phyloP scores from a whole-genome alignment of 805 yeast species.

The Metschnikowia arizonensis region DNA sequence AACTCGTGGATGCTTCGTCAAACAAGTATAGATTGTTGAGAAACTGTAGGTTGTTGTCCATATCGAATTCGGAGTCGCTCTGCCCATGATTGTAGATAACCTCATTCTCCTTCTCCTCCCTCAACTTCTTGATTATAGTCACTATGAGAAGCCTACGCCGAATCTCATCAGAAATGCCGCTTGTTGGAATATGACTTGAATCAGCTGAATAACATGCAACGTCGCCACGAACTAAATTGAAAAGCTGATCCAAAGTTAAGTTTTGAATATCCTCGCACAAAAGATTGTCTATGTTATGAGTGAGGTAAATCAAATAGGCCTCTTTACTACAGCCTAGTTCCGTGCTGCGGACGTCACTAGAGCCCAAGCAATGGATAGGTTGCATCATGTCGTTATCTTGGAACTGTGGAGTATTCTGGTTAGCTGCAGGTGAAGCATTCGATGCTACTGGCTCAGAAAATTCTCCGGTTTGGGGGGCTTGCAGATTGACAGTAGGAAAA shows the following conservation, averaged over 20 bases:
- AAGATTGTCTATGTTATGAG: slow-evolving; percentile 1
- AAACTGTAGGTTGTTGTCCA: slow-evolving; percentile 41
- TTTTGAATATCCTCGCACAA: slow-evolving; percentile 37
- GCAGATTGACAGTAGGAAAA: slow-evolving; percentile 1
- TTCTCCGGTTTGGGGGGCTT: background rate
- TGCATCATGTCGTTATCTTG: slow-evolving; percentile 1
- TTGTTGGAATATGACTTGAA: slow-evolving; percentile 6
- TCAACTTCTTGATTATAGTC: slow-evolving; percentile 34
- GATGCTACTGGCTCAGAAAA: background rate
- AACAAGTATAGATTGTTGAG: slow-evolving; percentile 38
- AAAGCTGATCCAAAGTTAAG: slow-evolving; percentile 33
- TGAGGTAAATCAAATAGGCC: background rate
- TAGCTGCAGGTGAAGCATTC: background rate
- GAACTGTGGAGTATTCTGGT: background rate
- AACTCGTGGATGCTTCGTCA: slow-evolving; percentile 27
- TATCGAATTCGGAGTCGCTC: slow-evolving; percentile 30
- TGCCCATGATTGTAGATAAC: slow-evolving; percentile 22
- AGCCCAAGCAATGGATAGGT: background rate
- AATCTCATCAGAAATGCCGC: slow-evolving; percentile 28
- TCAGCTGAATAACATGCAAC: slow-evolving; percentile 6
- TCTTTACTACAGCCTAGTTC: background rate
- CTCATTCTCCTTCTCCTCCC: slow-evolving; percentile 35
- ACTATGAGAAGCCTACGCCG: slow-evolving; percentile 34
- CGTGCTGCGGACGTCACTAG: background rate
- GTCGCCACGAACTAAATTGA: slow-evolving; percentile 32